Evolutionary conservation across 208 protist genomes (phyloP).

Genomic region (Borovskyia barvae): DNA sequence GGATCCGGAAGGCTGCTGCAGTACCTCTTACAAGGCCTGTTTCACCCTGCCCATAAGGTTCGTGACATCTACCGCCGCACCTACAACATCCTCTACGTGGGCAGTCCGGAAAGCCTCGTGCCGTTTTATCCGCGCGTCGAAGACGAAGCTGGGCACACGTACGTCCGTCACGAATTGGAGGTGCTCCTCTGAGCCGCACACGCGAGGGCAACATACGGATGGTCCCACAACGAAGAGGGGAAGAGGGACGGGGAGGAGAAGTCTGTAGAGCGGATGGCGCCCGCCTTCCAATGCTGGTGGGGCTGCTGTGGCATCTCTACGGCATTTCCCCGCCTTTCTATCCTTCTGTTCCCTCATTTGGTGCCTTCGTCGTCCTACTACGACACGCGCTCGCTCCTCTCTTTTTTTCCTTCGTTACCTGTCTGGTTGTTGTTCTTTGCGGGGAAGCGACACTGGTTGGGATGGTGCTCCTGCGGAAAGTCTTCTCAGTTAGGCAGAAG

Average conservation of each 20-base stretch:
- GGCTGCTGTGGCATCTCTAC: not conserved
- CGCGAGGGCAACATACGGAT: too few relatives aligned
- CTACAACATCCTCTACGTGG: constrained; percentile 99
- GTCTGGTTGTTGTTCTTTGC: too few relatives aligned
- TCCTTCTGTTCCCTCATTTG: too few relatives aligned
- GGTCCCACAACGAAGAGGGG: too few relatives aligned
- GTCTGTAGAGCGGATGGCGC: too few relatives aligned
- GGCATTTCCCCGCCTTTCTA: not conserved
- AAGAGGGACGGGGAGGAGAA: too few relatives aligned
- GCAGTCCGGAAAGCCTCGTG: constrained; percentile 94
- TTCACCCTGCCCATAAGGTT: constrained; percentile 98
- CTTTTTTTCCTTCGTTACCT: too few relatives aligned
- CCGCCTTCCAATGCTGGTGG: not conserved
- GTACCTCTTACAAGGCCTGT: constrained; percentile 97
- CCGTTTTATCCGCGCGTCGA: constrained; percentile 93
- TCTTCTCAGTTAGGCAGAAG: too few relatives aligned
- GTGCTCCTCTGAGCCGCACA: constrained; percentile 64
- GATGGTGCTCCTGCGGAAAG: too few relatives aligned
- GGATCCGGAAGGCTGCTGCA: constrained; percentile 93
- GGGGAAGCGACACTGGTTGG: too few relatives aligned
- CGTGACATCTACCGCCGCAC: constrained; percentile 99
- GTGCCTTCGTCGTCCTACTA: too few relatives aligned
- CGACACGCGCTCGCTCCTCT: too few relatives aligned
- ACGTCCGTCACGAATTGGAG: constrained; percentile 71
- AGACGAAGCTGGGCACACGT: constrained; percentile 49